Conservation (phyloP, 208 protist species). For the Crithidia fasciculata region DNA sequence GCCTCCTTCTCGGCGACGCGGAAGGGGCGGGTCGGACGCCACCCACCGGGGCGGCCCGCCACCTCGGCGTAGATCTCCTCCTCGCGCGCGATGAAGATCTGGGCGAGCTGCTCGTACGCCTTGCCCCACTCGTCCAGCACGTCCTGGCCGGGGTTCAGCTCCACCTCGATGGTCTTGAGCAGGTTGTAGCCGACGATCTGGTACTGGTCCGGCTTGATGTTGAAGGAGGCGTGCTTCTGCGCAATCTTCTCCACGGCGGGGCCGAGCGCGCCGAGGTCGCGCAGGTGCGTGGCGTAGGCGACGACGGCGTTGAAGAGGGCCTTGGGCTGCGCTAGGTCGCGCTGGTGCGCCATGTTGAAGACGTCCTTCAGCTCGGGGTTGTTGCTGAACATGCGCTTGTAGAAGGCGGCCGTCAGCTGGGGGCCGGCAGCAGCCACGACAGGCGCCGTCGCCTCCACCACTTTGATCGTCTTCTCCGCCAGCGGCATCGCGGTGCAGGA, state of each 20-base stretch:
- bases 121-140: conserved; percentile 51
- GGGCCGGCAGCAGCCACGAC: conserved; percentile 39
- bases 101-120: conserved; percentile 52
- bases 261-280: conserved; percentile 36
- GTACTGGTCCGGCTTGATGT: conserved; percentile 45
- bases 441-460: conserved; percentile 46
- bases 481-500: conserved; percentile 24
- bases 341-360: conserved; percentile 54
- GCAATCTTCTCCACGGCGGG: conserved; percentile 50
- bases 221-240: conserved; percentile 50
- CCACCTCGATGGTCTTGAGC: conserved; percentile 52
- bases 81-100: conserved; percentile 45
- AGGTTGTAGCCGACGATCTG: conserved; percentile 53
- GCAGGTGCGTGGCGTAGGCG: conserved; percentile 50
- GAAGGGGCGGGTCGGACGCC: conserved; percentile 36
- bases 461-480: conserved; percentile 43
- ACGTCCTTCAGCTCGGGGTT: conserved; percentile 53
- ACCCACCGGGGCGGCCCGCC: conserved; percentile 27
- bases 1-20: conserved; percentile 43
- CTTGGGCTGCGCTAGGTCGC: conserved; percentile 40
- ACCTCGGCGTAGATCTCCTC: conserved; percentile 46
- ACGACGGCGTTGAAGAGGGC: conserved; percentile 54
- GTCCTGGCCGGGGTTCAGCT: conserved; percentile 44
- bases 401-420: conserved; percentile 38
- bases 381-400: conserved; percentile 48